phyloP scores from a whole-genome alignment of 495 filamentous ascomycete species.

The Podospora tetraspora region DNA sequence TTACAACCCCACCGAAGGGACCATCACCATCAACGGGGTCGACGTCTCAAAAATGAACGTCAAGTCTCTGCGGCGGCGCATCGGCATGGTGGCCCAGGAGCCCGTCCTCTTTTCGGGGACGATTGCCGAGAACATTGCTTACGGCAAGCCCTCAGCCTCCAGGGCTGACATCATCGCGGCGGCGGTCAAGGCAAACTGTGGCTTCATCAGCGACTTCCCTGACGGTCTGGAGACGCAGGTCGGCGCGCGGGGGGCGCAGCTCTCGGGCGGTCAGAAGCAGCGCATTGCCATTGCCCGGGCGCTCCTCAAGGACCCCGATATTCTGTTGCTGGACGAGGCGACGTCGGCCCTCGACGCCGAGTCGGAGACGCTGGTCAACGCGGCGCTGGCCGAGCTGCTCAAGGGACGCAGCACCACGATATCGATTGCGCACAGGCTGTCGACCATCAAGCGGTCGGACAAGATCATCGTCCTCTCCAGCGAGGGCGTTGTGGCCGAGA shows the following conservation, averaged over 20 bases:
- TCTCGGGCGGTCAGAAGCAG: slow-evolving; percentile 96
- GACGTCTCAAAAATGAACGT: slow-evolving; percentile 86
- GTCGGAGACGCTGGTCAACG: slow-evolving; percentile 91
- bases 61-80: slow-evolving; percentile 87
- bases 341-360: slow-evolving; percentile 95
- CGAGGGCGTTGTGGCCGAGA: slow-evolving; percentile 85
- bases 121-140: slow-evolving; percentile 94
- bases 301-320: slow-evolving; percentile 91
- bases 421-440: slow-evolving; percentile 89
- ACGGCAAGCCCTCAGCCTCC: slow-evolving; percentile 76
- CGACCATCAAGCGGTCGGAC: slow-evolving; percentile 92
- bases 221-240: slow-evolving; percentile 93
- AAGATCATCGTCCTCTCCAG: slow-evolving; percentile 80
- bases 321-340: slow-evolving; percentile 92
- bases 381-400: slow-evolving; percentile 74
- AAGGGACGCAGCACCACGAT: slow-evolving; percentile 89
- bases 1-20: slow-evolving; percentile 75
- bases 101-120: slow-evolving; percentile 94
- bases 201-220: slow-evolving; percentile 93
- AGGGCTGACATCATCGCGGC: slow-evolving; percentile 77
- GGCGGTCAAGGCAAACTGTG: slow-evolving; percentile 90
- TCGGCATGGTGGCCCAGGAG: slow-evolving; percentile 92
- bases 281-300: slow-evolving; percentile 95
- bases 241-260: slow-evolving; percentile 84
- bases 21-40: slow-evolving; percentile 74